These are phyloP conservation scores for Suillus plorans DNA, from an alignment of 768 basidiomycete genomes.

Conservation along the genomic window DNA sequence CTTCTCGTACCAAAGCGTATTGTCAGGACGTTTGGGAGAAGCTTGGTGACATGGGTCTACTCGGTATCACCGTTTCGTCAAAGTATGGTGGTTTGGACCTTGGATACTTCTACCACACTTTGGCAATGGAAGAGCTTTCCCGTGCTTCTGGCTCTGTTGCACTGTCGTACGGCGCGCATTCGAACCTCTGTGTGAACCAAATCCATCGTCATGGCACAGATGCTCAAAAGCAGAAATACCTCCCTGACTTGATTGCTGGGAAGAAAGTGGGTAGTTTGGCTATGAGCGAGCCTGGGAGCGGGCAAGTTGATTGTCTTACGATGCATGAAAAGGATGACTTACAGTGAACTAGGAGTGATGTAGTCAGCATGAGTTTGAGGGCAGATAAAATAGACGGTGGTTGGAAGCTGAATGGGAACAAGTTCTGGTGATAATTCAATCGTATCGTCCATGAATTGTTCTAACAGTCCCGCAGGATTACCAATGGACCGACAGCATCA, in stretches of 20 bases:
- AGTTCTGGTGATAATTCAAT: constrained; percentile 71
- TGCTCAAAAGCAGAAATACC: constrained; percentile 77
- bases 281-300: constrained; percentile 91
- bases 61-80: constrained; percentile 81
- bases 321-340: constrained; percentile 6
- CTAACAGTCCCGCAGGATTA: constrained; percentile 64
- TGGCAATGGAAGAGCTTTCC: constrained; percentile 95
- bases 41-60: constrained; percentile 88
- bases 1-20: constrained; percentile 13
- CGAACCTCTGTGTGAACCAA: constrained; percentile 86
- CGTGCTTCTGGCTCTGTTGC: constrained; percentile 89
- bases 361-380: constrained; percentile 88
- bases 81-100: constrained; percentile 81
- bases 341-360: constrained; percentile 59
- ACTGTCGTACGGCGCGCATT: constrained; percentile 90
- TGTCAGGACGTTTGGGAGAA: constrained; percentile 83
- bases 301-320: constrained; percentile 31
- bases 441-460: background rate
- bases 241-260: constrained; percentile 78
- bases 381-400: constrained; percentile 78
- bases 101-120: constrained; percentile 84
- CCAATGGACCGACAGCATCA: constrained; percentile 89
- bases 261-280: constrained; percentile 86
- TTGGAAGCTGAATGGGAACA: constrained; percentile 83
- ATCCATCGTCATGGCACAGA: constrained; percentile 84